These are phyloP conservation scores for Ottelia alismoides DNA, from an alignment of 106 monocot species.

Conservation along the genomic window DNA sequence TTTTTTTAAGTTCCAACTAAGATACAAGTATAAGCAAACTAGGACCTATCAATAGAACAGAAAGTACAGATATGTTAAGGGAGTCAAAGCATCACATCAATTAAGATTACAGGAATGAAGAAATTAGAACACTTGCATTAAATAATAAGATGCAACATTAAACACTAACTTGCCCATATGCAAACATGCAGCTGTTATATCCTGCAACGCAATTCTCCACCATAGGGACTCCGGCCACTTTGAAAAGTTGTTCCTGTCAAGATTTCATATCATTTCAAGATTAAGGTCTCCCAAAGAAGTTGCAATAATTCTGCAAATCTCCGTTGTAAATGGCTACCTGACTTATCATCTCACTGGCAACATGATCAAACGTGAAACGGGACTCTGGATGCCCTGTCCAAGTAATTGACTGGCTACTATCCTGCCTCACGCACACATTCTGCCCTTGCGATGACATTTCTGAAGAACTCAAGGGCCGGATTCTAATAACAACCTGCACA, in stretches of 20 bases:
- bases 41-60: too few species aligned
- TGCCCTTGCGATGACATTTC: slow-evolving; percentile 83
- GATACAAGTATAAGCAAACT: not conserved
- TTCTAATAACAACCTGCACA: slow-evolving; percentile 68
- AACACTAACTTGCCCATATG: slow-evolving; percentile 79
- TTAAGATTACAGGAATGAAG: not conserved
- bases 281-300: not conserved
- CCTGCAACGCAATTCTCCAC: slow-evolving; percentile 90
- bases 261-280: too few species aligned
- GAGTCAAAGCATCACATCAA: not conserved
- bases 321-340: slow-evolving; percentile 73
- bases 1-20: not conserved
- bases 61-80: not conserved
- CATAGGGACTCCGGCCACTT: slow-evolving; percentile 90
- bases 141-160: not conserved
- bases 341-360: slow-evolving; percentile 74
- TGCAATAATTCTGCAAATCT: too few species aligned
- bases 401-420: slow-evolving; percentile 53
- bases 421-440: slow-evolving; percentile 70
- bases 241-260: slow-evolving; percentile 69
- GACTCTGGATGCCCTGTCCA: slow-evolving; percentile 94
- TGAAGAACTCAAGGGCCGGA: slow-evolving; percentile 56
- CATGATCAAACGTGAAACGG: slow-evolving; percentile 88
- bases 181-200: slow-evolving; percentile 98
- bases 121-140: not conserved